Percentiles rank a stretch among this genome's conserved stretches.
phyloP scores from a whole-genome alignment of 164 flowering plant species.

The Liriodendron chinense region DNA sequence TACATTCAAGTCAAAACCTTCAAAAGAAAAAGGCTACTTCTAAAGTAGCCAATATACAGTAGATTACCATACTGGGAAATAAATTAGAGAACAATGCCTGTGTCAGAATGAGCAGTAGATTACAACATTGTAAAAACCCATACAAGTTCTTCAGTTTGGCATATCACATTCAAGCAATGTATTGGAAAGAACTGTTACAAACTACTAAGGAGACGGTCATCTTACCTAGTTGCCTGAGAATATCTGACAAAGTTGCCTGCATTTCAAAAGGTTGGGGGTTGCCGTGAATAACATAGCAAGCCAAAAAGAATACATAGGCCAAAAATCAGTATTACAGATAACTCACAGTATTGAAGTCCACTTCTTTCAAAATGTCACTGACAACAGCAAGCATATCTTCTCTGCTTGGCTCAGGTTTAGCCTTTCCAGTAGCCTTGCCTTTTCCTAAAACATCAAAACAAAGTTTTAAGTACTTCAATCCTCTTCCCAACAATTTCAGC shows the following conservation, averaged over 20 bases:
- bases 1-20: too few relatives aligned
- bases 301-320: not conserved
- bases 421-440: constrained; percentile 43
- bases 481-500: too few relatives aligned
- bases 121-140: too few relatives aligned
- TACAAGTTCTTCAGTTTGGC: too few relatives aligned
- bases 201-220: not conserved
- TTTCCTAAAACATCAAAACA: constrained; percentile 31
- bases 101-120: too few relatives aligned
- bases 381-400: constrained; percentile 72
- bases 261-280: constrained; percentile 5
- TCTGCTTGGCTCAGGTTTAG: constrained; percentile 51
- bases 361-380: constrained; percentile 61
- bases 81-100: too few relatives aligned
- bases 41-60: too few relatives aligned
- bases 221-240: constrained; percentile 72
- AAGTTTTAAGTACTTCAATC: too few relatives aligned
- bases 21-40: too few relatives aligned
- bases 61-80: too few relatives aligned
- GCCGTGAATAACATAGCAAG: not conserved
- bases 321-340: not conserved
- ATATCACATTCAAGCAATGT: too few relatives aligned
- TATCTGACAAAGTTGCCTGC: constrained; percentile 91
- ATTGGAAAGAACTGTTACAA: too few relatives aligned
- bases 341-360: constrained; percentile 86